phyloP scores from a whole-genome alignment of 2,329 filamentous ascomycete species.

The Pyrenochaeta sp. region DNA sequence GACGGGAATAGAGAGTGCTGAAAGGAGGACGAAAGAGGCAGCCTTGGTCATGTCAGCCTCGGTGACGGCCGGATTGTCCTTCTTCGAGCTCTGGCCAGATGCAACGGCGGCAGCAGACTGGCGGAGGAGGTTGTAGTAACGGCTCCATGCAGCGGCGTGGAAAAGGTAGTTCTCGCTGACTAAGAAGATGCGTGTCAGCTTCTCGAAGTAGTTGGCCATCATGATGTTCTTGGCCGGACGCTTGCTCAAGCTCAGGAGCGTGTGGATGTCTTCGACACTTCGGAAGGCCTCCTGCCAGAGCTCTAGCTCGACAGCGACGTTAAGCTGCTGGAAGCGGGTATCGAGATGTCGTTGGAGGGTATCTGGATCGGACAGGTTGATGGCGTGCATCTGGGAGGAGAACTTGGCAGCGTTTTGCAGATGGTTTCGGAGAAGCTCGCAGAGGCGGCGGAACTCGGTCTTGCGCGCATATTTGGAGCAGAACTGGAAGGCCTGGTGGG shows the following conservation, averaged over 20 bases:
- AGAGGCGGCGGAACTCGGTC: conserved; percentile 98
- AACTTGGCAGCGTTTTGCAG: conserved; percentile 99
- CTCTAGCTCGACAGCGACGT: conserved; percentile 96
- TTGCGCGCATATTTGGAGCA: conserved; percentile 98
- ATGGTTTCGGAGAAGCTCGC: conserved; percentile 97
- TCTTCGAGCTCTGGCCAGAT: conserved; percentile 86
- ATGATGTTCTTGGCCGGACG: conserved; percentile 97
- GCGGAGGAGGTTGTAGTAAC: conserved; percentile 95
- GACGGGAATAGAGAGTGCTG: conserved; percentile 96
- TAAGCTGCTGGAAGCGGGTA: conserved; percentile 97
- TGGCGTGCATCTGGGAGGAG: conserved; percentile 98
- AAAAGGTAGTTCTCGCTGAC: conserved; percentile 99
- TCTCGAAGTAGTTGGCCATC: conserved; percentile 99
- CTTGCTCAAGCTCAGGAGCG: conserved; percentile 96
- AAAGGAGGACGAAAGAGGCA: conserved; percentile 93
- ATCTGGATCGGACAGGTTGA: conserved; percentile 97
- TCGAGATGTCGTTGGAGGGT: conserved; percentile 97
- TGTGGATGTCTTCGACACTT: conserved; percentile 98
- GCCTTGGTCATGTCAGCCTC: conserved; percentile 93
- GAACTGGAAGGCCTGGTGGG: conserved; percentile 98
- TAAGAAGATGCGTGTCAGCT: conserved; percentile 96
- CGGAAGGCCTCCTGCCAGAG: conserved; percentile 99
- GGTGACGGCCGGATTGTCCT: conserved; percentile 88
- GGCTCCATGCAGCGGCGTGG: conserved; percentile 96
- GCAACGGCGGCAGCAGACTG: conserved; percentile 86